These are phyloP conservation scores for Creolimax fragrantissima DNA, from an alignment of 78 protist species.

Conservation along the genomic window DNA sequence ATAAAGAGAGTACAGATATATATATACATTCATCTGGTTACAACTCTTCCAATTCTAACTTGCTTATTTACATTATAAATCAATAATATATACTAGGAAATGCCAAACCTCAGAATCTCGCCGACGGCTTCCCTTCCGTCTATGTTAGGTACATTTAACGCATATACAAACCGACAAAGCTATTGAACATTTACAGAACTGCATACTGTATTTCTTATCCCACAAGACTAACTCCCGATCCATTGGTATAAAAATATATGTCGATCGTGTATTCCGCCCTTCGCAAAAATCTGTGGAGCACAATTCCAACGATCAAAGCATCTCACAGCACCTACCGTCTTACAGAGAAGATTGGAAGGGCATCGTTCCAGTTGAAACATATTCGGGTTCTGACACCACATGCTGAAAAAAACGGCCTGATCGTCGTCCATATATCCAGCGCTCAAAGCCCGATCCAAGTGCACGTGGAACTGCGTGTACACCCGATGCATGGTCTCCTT, in stretches of 20 bases:
- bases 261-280: neutral
- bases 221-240: neutral
- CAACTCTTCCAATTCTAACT: too few species aligned
- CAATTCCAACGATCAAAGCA: neutral
- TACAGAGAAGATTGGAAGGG: neutral
- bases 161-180: too few species aligned
- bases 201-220: too few species aligned
- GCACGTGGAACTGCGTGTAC: neutral
- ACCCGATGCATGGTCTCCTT: neutral
- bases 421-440: neutral
- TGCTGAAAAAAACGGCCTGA: neutral
- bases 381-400: neutral
- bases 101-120: too few species aligned
- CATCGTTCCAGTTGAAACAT: neutral
- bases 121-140: too few species aligned
- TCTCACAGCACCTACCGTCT: neutral
- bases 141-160: too few species aligned
- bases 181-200: too few species aligned
- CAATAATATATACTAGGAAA: too few species aligned
- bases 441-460: neutral
- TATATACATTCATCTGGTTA: too few species aligned
- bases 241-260: neutral
- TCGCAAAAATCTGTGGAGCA: neutral
- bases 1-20: too few species aligned
- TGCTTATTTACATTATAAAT: too few species aligned